A percentile compares a stretch with the other conserved stretches of the same genome.
Evolutionary conservation across 2,329 filamentous ascomycete genomes (phyloP).

Genomic region (Cytospora paraplurivora): DNA sequence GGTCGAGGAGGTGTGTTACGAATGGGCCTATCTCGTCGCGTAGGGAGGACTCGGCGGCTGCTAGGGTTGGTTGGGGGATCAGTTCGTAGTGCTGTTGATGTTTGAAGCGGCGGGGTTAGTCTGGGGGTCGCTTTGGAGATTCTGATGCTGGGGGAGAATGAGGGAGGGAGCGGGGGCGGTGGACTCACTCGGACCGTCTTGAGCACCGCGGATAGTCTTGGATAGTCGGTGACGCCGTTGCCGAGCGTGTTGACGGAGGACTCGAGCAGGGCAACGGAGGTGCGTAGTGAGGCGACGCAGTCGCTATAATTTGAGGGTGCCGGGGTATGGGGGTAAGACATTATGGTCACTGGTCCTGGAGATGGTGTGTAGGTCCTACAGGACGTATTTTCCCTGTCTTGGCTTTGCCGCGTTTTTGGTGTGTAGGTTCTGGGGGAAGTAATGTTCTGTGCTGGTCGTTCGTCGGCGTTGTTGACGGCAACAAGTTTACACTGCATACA

Average conservation of each 20-base stretch:
- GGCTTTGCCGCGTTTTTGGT: too few relatives aligned
- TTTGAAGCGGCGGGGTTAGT: neutral
- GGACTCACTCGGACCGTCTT: slow-evolving; percentile 58
- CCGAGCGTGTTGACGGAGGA: slow-evolving; percentile 61
- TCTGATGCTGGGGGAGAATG: neutral
- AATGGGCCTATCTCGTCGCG: slow-evolving; percentile 90
- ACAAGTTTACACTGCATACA: neutral
- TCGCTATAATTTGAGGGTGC: slow-evolving; percentile 49
- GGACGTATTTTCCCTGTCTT: neutral
- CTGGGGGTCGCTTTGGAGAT: neutral
- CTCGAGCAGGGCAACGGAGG: slow-evolving; percentile 62
- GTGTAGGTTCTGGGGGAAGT: neutral
- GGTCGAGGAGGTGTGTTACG: slow-evolving; percentile 74
- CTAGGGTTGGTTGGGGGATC: slow-evolving; percentile 80
- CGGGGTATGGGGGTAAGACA: slow-evolving; percentile 22
- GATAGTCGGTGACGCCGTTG: slow-evolving; percentile 59
- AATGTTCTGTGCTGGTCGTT: neutral
- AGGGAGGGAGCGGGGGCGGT: slow-evolving; percentile 2
- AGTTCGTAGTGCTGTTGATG: slow-evolving; percentile 80
- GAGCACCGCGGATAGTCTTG: slow-evolving; percentile 56
- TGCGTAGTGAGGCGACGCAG: slow-evolving; percentile 62
- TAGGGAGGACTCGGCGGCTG: slow-evolving; percentile 78
- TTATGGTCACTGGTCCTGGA: neutral
- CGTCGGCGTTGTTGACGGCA: neutral
- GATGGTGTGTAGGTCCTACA: too few relatives aligned